Evolutionary conservation across 805 yeast genomes (phyloP).

Genomic region (Zygosaccharomyces bailii): DNA sequence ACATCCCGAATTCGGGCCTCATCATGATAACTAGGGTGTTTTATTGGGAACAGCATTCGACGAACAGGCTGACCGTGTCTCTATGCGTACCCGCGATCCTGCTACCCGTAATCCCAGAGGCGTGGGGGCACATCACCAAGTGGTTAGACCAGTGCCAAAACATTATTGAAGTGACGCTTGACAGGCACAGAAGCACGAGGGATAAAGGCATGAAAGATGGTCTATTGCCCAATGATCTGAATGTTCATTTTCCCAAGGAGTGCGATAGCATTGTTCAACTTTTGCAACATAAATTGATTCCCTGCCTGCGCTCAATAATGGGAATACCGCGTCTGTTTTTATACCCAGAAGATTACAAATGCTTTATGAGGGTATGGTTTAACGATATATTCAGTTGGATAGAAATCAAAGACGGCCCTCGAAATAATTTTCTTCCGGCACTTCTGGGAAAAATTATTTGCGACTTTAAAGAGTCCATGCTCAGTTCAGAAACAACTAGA

Average conservation of each 20-base stretch:
- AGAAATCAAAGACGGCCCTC: conserved; percentile 42
- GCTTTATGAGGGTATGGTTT: conserved; percentile 39
- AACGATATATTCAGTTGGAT: conserved; percentile 41
- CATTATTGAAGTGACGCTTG: conserved; percentile 17
- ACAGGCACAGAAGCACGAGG: neutral
- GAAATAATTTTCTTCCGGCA: conserved; percentile 29
- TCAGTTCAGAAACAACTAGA: conserved; percentile 40
- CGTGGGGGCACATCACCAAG: conserved; percentile 33
- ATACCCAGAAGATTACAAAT: conserved; percentile 31
- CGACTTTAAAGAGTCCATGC: conserved; percentile 23
- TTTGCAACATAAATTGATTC: conserved; percentile 33
- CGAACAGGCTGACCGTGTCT: conserved; percentile 36
- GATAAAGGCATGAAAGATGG: conserved; percentile 4
- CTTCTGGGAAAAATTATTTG: conserved; percentile 29
- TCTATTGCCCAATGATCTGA: conserved; percentile 18
- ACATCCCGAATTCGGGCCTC: conserved; percentile 30
- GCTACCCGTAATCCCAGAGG: conserved; percentile 32
- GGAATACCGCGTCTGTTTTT: conserved; percentile 39
- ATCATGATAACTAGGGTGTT: conserved; percentile 37
- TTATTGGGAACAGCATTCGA: conserved; percentile 17
- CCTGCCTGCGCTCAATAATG: conserved; percentile 30
- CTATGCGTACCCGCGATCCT: conserved; percentile 31
- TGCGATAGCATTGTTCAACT: conserved; percentile 26
- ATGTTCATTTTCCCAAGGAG: conserved; percentile 20
- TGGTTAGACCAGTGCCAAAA: conserved; percentile 33